Evolutionary conservation across 768 basidiomycete genomes (phyloP).

Genomic region (Leccinum imitatum): DNA sequence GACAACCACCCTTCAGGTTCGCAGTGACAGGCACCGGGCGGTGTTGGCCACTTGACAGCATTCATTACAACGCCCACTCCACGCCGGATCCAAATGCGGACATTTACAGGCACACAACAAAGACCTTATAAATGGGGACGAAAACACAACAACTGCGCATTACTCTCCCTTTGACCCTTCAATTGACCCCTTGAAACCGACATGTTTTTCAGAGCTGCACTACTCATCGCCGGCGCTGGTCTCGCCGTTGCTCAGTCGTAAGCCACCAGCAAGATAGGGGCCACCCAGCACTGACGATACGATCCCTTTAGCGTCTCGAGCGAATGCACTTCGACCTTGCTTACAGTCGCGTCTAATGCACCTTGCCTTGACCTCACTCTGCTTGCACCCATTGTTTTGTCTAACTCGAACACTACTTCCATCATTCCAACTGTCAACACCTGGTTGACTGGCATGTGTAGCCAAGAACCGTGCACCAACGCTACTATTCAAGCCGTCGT

Average conservation of each 20-base stretch:
- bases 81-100: neutral
- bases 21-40: neutral
- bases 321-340: constrained; percentile 49
- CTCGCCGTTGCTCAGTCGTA: constrained; percentile 46
- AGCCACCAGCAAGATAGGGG: constrained; percentile 14
- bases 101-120: neutral
- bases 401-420: constrained; percentile 30
- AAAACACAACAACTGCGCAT: constrained; percentile 8
- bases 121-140: constrained; percentile 17
- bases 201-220: constrained; percentile 28
- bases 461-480: constrained; percentile 55
- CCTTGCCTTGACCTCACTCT: constrained; percentile 42
- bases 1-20: too few species aligned
- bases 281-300: neutral
- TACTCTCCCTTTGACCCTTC: neutral
- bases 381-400: constrained; percentile 29
- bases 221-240: constrained; percentile 35
- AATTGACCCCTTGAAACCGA: neutral
- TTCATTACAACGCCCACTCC: neutral
- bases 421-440: constrained; percentile 46
- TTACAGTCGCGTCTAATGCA: constrained; percentile 39
- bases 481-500: constrained; percentile 55
- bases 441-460: constrained; percentile 63
- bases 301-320: constrained; percentile 14
- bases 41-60: neutral